These are phyloP conservation scores for Musa troglodytarum DNA, from an alignment of 176 grass and related monocot species.

Conservation along the genomic window DNA sequence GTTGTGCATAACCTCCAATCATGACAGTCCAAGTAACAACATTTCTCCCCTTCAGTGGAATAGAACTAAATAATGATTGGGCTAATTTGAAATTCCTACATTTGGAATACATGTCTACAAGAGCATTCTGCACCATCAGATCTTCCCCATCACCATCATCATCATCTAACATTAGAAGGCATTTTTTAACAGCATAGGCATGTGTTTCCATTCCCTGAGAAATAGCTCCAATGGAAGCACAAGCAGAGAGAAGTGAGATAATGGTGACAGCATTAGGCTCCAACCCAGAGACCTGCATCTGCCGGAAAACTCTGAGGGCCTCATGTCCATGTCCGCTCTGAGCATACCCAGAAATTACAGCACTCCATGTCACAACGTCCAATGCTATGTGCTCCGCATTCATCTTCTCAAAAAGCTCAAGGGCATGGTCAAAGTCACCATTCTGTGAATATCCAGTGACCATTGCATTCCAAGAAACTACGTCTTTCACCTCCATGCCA, in stretches of 20 bases:
- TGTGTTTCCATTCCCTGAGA: slow-evolving; percentile 67
- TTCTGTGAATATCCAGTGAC: slow-evolving; percentile 69
- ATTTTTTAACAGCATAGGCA: slow-evolving; percentile 69
- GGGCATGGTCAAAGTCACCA: slow-evolving; percentile 63
- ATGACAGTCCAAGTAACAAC: slow-evolving; percentile 93
- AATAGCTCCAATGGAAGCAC: slow-evolving; percentile 65
- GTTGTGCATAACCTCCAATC: slow-evolving; percentile 81
- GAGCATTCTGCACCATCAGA: slow-evolving; percentile 64
- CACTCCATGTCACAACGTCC: slow-evolving; percentile 66
- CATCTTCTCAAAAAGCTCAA: slow-evolving; percentile 62
- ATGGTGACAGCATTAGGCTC: slow-evolving; percentile 69
- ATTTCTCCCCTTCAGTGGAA: slow-evolving; percentile 43
- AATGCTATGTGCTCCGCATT: slow-evolving; percentile 45
- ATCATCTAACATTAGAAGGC: slow-evolving; percentile 35
- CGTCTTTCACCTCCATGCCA: slow-evolving; percentile 53
- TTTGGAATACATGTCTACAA: slow-evolving; percentile 97
- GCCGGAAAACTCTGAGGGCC: slow-evolving; percentile 44
- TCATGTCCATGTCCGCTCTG: slow-evolving; percentile 60
- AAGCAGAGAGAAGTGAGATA: slow-evolving; percentile 70
- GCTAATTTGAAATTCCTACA: slow-evolving; percentile 52
- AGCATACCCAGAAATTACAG: slow-evolving; percentile 70
- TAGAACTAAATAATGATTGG: slow-evolving; percentile 49
- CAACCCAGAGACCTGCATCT: slow-evolving; percentile 52
- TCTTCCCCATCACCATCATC: slow-evolving; percentile 35
- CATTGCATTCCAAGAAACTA: slow-evolving; percentile 67